Conservation (phyloP, 352 stramenopile species). For the Pythium diclinum region DNA sequence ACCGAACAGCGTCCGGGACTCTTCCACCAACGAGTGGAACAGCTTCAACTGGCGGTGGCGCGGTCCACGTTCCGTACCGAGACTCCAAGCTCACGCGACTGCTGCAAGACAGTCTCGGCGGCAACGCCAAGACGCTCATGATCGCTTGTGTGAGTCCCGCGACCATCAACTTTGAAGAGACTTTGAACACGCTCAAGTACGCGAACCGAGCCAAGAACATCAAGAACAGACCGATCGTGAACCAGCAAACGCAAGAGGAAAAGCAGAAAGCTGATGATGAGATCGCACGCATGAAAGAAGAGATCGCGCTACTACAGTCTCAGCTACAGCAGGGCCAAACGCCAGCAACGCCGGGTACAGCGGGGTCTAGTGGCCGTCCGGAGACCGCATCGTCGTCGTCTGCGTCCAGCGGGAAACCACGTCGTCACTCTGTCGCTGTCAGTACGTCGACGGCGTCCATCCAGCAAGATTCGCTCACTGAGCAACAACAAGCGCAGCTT, state of each 20-base stretch:
- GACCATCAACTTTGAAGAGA: slow-evolving; percentile 92
- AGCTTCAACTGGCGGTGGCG: slow-evolving; percentile 4
- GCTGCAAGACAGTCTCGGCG: slow-evolving; percentile 84
- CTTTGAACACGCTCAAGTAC: slow-evolving; percentile 97
- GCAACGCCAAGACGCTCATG: slow-evolving; percentile 90
- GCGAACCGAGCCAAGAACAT: slow-evolving; percentile 99
- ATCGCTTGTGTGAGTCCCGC: slow-evolving; percentile 85
- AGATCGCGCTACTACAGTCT: slow-evolving; percentile 71
- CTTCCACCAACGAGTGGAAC: not conserved
- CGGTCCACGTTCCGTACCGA: slow-evolving; percentile 85
- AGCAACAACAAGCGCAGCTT: slow-evolving; percentile 35
- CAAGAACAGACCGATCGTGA: slow-evolving; percentile 98
- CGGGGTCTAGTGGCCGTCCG: slow-evolving; percentile 13
- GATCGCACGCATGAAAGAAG: slow-evolving; percentile 71
- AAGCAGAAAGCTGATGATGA: slow-evolving; percentile 53
- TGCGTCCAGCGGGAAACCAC: not conserved
- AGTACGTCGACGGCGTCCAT: slow-evolving; percentile 20
- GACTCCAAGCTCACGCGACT: slow-evolving; percentile 90
- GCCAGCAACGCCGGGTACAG: slow-evolving; percentile 18
- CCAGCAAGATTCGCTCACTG: not conserved
- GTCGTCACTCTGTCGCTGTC: slow-evolving; percentile 23
- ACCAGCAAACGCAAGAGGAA: slow-evolving; percentile 68
- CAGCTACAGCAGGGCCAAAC: slow-evolving; percentile 44
- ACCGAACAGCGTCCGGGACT: slow-evolving; percentile 21
- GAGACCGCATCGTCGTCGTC: slow-evolving; percentile 22